Base-by-base conservation (phyloP, 2,329 filamentous ascomycete species). In the Rutstroemia sp. region DNA sequence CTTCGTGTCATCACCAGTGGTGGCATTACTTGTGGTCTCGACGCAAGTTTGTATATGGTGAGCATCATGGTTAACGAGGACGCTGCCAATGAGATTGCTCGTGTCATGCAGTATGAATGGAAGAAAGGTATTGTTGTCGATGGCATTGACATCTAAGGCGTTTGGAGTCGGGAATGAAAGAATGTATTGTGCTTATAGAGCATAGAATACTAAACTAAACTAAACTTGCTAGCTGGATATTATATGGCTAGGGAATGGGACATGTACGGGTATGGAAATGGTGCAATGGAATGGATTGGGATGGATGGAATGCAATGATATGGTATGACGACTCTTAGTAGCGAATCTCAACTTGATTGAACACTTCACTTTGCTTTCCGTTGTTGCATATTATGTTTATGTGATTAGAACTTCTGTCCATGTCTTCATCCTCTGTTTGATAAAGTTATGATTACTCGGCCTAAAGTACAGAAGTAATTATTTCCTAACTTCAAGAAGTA, bases 1-100 rank as follows among this genome's bases (percentile, higher is more conserved):
- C 74, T 85, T 71, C 74, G 89, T 62, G 85, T 95, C 63, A 85
- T 96, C 67, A 95, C 90, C 62, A 81, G 82, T 63, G 88, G 88
- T 63, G 90, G 90, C 62, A 78, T 90, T 64, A 87, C 85, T 70
- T 85, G 87, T 72, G 90, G 90, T 70, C 77, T 95, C 55, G 90
- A 95, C 77, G 90, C 90, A 55, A 79, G 86, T 64, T 75, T 95
- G 75, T 94, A 95, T 76, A 79, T 95, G 70, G 85, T 95, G 71
- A 88, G 86, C 72, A 88, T 90, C 64, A 75, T 95, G 71, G 88
- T 92, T 50, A 87, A 85, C 59, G 83, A 90, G 67, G 87, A 88
- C 54, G 79, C 85, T 59, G 89, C 90, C 61, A 80, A 83, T 58
- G 87, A 92, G 74, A 85, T 89, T 63, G 86, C 87, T 68, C 81